A percentile compares a stretch with the other conserved stretches of the same genome.
phyloP scores from a whole-genome alignment of 768 basidiomycete species.

The Rhodosporidiobolus odoratus region DNA sequence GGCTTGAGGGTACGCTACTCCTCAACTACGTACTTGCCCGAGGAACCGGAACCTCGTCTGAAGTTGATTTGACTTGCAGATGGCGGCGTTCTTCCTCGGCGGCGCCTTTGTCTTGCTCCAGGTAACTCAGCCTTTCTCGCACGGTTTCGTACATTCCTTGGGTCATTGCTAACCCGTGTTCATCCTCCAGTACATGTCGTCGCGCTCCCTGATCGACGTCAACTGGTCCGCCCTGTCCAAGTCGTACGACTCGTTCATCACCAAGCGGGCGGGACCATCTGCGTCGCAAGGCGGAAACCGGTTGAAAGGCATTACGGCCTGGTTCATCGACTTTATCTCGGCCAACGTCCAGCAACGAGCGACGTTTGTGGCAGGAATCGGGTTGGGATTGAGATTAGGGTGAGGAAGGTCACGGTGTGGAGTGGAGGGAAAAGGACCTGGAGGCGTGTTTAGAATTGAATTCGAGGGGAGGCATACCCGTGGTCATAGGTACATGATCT shows the following conservation, averaged over 20 bases:
- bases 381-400: slow-evolving; percentile 73
- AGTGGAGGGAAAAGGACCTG: too few relatives aligned
- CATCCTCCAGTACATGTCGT: slow-evolving; percentile 65
- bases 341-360: slow-evolving; percentile 90
- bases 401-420: slow-evolving; percentile 44
- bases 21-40: background rate
- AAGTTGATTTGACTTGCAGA: slow-evolving; percentile 47
- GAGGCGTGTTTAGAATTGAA: too few relatives aligned
- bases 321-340: slow-evolving; percentile 65
- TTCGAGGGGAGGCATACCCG: too few relatives aligned
- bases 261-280: slow-evolving; percentile 52
- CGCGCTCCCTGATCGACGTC: slow-evolving; percentile 64
- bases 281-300: slow-evolving; percentile 61
- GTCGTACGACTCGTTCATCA: slow-evolving; percentile 73
- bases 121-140: slow-evolving; percentile 50
- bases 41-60: background rate
- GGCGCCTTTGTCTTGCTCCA: slow-evolving; percentile 86
- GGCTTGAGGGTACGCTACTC: slow-evolving; percentile 55
- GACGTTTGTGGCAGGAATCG: slow-evolving; percentile 76
- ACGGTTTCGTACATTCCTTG: background rate
- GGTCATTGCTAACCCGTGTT: background rate
- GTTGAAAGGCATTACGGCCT: slow-evolving; percentile 60
- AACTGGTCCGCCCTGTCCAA: slow-evolving; percentile 67
- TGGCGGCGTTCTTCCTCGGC: slow-evolving; percentile 77
- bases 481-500: too few relatives aligned